Evolutionary conservation across 2,329 filamentous ascomycete genomes (phyloP).

Genomic region (Aplosporella prunicola): DNA sequence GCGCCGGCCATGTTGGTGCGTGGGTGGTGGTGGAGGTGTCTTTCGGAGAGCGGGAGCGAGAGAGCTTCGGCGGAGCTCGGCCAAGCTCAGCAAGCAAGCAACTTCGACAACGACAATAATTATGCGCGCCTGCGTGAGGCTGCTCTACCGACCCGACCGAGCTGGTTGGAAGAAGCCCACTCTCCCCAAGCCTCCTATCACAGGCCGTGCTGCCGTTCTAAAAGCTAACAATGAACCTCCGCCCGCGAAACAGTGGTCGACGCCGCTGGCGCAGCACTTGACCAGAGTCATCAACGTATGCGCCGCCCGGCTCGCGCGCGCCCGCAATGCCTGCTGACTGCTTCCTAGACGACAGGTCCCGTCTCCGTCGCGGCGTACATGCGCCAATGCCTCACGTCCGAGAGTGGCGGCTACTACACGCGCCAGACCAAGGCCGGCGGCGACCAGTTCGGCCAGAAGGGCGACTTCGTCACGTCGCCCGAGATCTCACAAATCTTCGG

Average conservation of each 20-base stretch:
- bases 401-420: conserved; percentile 90
- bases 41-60: conserved; percentile 2
- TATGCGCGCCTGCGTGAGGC: conserved; percentile 2
- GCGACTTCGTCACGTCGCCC: conserved; percentile 93
- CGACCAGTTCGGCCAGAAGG: conserved; percentile 86
- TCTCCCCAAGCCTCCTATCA: too few species aligned
- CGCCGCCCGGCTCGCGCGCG: neutral
- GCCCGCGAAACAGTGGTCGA: conserved; percentile 95
- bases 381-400: conserved; percentile 94
- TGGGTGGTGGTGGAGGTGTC: neutral
- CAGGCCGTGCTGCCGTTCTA: too few species aligned
- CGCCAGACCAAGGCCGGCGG: conserved; percentile 55
- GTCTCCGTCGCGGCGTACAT: conserved; percentile 90
- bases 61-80: neutral
- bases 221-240: too few species aligned
- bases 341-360: conserved; percentile 67
- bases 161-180: too few species aligned
- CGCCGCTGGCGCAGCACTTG: conserved; percentile 78
- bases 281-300: conserved; percentile 75
- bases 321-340: too few species aligned
- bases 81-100: too few species aligned
- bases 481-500: conserved; percentile 98
- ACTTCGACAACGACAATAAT: conserved; percentile 1
- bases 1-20: conserved; percentile 27
- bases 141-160: neutral